Evolutionary conservation across 1,284 basidiomycete genomes (phyloP), one percentile per base, ranked within the genome.

Genomic region (Earliella scabrosa): DNA sequence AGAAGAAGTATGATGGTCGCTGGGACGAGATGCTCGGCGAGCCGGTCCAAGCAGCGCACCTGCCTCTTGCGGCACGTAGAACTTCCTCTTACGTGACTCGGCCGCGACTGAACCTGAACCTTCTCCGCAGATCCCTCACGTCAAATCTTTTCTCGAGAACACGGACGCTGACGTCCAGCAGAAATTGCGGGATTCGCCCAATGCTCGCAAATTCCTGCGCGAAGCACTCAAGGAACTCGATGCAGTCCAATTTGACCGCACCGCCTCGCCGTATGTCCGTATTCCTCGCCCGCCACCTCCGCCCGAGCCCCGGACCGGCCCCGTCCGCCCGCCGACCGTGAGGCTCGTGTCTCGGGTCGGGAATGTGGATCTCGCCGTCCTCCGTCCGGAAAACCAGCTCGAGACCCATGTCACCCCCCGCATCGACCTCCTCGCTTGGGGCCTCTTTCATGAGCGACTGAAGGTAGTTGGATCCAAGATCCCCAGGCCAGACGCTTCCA

Each of bases 401-500:
- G 71, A 72, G 2, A 88, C 86, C 0, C 80, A 81, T 49, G 85
- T 89, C 2, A 89, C 87, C 0, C 82, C 82, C 0, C 73, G 77
- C 11, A 82, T 90, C 45, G 77, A 75, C 13, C 61, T 69, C 14
- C 69, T 90, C 11, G 79, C 86, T 0, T 36, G 66, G 9, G 76
- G 77, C 0, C 73, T 80, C 0, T 83, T 89, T 49, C 74, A 72
- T 13, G 86, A 87, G 57, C 68, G 70, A 1, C 66, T 90, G 3
- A 56, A 70, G 11, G 78, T 89, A 2, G 70, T 88, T 8, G 88
- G 82, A n/a, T n/a, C n/a, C n/a, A n/a, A n/a, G n/a, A n/a, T 2
- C 69, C 73, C 1, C 72, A 61, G 1, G 73, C 64, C 3, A 68
- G 63, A 14, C 61, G 59, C 0, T 68, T 45, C 51, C 27, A 53